Conservation (phyloP, 1,284 basidiomycete species). For the Cystobasidiaceae sp. region DNA sequence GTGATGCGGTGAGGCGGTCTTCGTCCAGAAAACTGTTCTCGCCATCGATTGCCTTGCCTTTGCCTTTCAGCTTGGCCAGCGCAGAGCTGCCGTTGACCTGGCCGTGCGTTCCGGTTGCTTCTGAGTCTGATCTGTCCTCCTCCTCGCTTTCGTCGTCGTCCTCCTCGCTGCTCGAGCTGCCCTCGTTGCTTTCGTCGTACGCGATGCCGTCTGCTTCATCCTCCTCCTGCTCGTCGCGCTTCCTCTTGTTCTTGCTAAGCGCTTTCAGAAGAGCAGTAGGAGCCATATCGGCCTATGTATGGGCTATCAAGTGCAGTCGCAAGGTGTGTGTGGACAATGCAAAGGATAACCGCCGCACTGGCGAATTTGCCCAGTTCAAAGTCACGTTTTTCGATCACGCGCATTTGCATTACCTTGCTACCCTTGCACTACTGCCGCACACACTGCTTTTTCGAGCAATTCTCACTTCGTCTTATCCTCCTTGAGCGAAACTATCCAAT, state of each 20-base stretch:
- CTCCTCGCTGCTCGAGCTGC: not conserved
- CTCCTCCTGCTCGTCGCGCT: too few relatives aligned
- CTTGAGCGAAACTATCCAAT: slow-evolving; percentile 85
- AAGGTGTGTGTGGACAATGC: too few relatives aligned
- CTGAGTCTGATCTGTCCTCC: not conserved
- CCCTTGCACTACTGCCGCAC: too few relatives aligned
- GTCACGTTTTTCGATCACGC: too few relatives aligned
- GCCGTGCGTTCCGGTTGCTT: not conserved
- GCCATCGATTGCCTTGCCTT: slow-evolving; percentile 14
- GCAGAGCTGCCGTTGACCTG: too few relatives aligned
- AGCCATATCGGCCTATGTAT: too few relatives aligned
- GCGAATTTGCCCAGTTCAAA: too few relatives aligned
- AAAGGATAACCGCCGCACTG: too few relatives aligned
- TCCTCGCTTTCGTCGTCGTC: slow-evolving; percentile 3
- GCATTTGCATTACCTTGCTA: too few relatives aligned
- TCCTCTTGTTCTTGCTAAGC: slow-evolving; percentile 16
- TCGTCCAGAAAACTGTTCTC: slow-evolving; percentile 7
- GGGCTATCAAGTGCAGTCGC: not conserved
- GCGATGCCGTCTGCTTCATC: slow-evolving; percentile 4
- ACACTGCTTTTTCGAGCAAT: too few relatives aligned
- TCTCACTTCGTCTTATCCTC: slow-evolving; percentile 40
- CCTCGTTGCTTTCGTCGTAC: not conserved
- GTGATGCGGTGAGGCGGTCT: too few relatives aligned
- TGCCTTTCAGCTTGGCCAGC: not conserved
- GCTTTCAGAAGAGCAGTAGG: slow-evolving; percentile 20